phyloP scores from a whole-genome alignment of 805 yeast genomes.

The Suhomyces tanzawaensis region DNA sequence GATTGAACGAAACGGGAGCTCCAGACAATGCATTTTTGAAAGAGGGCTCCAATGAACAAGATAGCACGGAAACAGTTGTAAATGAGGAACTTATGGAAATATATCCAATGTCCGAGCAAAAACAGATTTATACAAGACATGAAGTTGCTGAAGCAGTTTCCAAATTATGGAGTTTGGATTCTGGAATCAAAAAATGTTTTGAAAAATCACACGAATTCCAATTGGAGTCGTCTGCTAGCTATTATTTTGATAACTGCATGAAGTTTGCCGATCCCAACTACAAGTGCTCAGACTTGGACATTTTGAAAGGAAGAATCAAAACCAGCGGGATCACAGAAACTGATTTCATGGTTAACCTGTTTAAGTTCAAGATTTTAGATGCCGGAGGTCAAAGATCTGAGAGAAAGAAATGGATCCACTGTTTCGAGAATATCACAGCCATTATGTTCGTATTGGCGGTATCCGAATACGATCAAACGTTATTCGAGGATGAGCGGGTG shows the following conservation, averaged over 20 bases:
- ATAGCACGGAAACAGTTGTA: neutral
- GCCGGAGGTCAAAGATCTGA: conserved; percentile 97
- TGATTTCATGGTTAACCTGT: conserved; percentile 60
- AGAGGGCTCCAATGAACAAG: conserved; percentile 5
- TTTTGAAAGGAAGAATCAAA: conserved; percentile 85
- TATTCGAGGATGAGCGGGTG: conserved; percentile 85
- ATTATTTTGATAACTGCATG: conserved; percentile 72
- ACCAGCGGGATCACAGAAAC: conserved; percentile 96
- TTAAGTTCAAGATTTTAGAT: conserved; percentile 76
- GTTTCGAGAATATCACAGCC: conserved; percentile 87
- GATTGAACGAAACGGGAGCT: conserved; percentile 53
- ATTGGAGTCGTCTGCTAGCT: conserved; percentile 76
- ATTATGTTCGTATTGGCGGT: conserved; percentile 86
- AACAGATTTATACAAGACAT: conserved; percentile 24
- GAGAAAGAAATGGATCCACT: conserved; percentile 91
- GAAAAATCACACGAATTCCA: conserved; percentile 73
- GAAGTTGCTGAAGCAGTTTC: conserved; percentile 70
- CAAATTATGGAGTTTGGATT: conserved; percentile 66
- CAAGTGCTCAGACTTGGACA: conserved; percentile 76
- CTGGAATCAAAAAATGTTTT: conserved; percentile 61
- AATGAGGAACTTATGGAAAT: neutral
- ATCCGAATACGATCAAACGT: conserved; percentile 86
- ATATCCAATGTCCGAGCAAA: neutral
- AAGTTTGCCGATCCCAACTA: conserved; percentile 65
- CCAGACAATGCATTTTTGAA: conserved; percentile 22